phyloP scores from a whole-genome alignment of 495 filamentous ascomycete species.

The Venustampulla echinocandica region DNA sequence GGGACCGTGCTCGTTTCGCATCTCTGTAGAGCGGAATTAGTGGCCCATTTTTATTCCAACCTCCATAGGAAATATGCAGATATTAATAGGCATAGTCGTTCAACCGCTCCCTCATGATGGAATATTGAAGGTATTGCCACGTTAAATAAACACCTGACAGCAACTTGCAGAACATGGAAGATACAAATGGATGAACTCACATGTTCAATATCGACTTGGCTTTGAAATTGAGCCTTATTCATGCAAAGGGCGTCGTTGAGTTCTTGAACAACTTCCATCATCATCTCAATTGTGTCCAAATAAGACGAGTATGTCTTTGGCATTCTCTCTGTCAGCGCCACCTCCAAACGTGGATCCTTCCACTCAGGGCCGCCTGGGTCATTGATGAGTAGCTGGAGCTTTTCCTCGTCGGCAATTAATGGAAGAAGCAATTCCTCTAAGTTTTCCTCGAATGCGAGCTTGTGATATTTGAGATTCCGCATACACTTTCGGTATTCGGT shows the following conservation, averaged over 20 bases:
- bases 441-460: constrained; percentile 20
- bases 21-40: neutral
- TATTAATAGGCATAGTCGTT: constrained; percentile 14
- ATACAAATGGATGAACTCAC: constrained; percentile 10
- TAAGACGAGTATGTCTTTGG: constrained; percentile 10
- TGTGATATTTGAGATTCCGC: constrained; percentile 15
- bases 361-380: constrained; percentile 5
- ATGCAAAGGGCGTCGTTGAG: constrained; percentile 21
- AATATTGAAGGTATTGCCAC: no score
- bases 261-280: constrained; percentile 10
- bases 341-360: constrained; percentile 11
- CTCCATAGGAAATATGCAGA: neutral
- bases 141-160: neutral
- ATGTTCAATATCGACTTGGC: constrained; percentile 8
- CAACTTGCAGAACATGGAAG: constrained; percentile 11
- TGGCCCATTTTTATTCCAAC: constrained; percentile 1
- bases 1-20: neutral
- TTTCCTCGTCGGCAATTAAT: constrained; percentile 24
- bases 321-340: constrained; percentile 3
- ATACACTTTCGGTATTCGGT: constrained; percentile 15
- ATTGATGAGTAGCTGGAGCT: constrained; percentile 1
- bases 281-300: constrained; percentile 9
- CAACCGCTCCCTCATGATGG: no score
- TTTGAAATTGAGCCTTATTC: constrained; percentile 19
- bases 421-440: constrained; percentile 24